These are phyloP conservation scores for Suillus sp. DNA, from an alignment of 768 basidiomycete species.

Conservation along the genomic window DNA sequence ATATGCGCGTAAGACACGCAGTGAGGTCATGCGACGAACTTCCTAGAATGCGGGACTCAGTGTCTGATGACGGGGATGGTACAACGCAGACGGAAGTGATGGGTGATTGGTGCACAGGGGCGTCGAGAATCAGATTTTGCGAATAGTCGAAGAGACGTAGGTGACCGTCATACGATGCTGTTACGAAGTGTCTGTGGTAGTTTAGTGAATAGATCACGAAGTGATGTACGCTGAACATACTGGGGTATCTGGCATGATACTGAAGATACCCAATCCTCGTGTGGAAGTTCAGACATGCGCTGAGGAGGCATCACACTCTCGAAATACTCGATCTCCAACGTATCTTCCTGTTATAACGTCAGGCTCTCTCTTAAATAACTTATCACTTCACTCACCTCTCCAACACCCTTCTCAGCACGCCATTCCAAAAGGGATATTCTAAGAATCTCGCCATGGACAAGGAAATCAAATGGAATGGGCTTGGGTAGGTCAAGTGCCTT, in stretches of 20 bases:
- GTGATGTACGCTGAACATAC: conserved; percentile 36
- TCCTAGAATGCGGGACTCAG: conserved; percentile 48
- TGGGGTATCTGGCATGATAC: conserved; percentile 61
- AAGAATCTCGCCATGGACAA: conserved; percentile 82
- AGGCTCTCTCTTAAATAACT: conserved; percentile 9
- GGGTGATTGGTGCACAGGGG: conserved; percentile 61
- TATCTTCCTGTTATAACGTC: conserved; percentile 66
- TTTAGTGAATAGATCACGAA: background rate
- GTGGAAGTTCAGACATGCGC: conserved; percentile 74
- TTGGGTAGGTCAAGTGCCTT: conserved; percentile 78
- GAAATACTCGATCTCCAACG: conserved; percentile 90
- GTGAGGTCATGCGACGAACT: conserved; percentile 82
- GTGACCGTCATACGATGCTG: conserved; percentile 80
- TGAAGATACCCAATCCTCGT: conserved; percentile 94
- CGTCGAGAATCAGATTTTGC: conserved; percentile 52
- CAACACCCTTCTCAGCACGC: conserved; percentile 68
- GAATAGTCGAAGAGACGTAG: conserved; percentile 76
- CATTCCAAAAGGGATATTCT: conserved; percentile 71
- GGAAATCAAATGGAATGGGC: conserved; percentile 91
- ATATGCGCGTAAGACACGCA: conserved; percentile 50
- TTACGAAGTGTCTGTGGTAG: conserved; percentile 61
- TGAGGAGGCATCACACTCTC: conserved; percentile 87
- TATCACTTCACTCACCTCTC: conserved; percentile 53
- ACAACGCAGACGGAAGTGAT: conserved; percentile 66
- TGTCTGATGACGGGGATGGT: conserved; percentile 34